Evolutionary conservation across 2,329 filamentous ascomycete species (phyloP).

Genomic region (Fusarium hostae): DNA sequence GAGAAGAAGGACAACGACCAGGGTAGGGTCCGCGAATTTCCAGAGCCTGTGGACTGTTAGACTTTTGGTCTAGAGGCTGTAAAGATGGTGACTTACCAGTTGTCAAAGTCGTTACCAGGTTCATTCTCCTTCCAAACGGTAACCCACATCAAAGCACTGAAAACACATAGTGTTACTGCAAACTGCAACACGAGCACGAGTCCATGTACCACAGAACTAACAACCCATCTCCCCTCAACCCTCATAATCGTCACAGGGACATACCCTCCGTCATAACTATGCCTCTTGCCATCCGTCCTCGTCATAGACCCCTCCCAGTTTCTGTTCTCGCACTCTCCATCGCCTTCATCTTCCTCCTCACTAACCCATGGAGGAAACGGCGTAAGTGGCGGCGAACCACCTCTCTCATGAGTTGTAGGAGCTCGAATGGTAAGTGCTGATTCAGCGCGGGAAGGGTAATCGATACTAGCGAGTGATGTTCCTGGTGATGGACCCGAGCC

Average conservation of each 20-base stretch:
- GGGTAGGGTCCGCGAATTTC: conserved; percentile 35
- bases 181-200: conserved; percentile 45
- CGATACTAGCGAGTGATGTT: conserved; percentile 14
- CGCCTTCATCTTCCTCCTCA: conserved; percentile 32
- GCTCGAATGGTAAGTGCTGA: conserved; percentile 37
- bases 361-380: conserved; percentile 44
- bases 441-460: conserved; percentile 28
- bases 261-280: conserved; percentile 3
- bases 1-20: conserved; percentile 36
- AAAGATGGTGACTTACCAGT: conserved; percentile 30
- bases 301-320: conserved; percentile 18
- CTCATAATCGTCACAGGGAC: conserved; percentile 6
- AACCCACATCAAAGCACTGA: conserved; percentile 44
- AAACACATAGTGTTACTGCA: conserved; percentile 38
- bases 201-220: conserved; percentile 41
- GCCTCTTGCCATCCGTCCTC: conserved; percentile 1
- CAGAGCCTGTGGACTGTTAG: conserved; percentile 42
- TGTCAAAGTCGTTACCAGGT: conserved; percentile 38
- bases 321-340: conserved; percentile 23
- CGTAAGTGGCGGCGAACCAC: conserved; percentile 37
- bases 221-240: conserved; percentile 25
- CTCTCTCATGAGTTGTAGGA: conserved; percentile 15
- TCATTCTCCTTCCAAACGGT: conserved; percentile 42
- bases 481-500: conserved; percentile 2
- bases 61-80: fast-evolving